Base-by-base conservation (phyloP, 768 basidiomycete species). In the Hypsizygus marmoreus region DNA sequence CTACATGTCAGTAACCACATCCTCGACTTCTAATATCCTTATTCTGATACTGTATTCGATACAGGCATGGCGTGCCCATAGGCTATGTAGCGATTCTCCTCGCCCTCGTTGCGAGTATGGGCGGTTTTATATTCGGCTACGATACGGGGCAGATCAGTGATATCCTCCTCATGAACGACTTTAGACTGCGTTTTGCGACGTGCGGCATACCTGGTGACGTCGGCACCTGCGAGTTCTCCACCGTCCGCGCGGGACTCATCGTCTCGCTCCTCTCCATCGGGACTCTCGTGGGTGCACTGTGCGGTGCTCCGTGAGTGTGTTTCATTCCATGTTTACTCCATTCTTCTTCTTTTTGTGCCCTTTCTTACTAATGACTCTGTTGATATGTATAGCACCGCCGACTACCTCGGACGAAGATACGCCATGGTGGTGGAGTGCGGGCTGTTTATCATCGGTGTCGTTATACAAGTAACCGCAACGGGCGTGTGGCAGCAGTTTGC, bases 131-230 rank as follows among this genome's bases (percentile, higher is more conserved):
- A 49, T 81, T 81, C 44, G 80, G 79, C 43, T 85, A 86, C 53
- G 84, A 87, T 61, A 88, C 84, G 10, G 86, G 86, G 19, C 87
- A 89, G 62, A 89, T 91, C 51, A 82, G 82, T 40, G 84, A 86
- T 59, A 85, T 91, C 54, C 68, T 87, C 20, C 67, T 87, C 63
- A 87, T 89, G 84, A 60, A 74, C 9, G 82, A 86, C 64, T 88
- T 88, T 62, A 66, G 75, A 26, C 65, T 71, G 8, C 80, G 86
- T 11, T 88, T 91, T 56, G 84, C 74, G 2, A 64, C 66, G 12
- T 83, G 82, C 56, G 45, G 61, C 0, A 68, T 64, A 16, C 70
- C 68, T 2, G 61, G 67, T 8, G 71, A 67, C 37, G 62, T 58
- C 2, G 54, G 59, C 6, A 71, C 73, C 2, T 85, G 84, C 59